These are phyloP conservation scores for Lichtheimia hyalospora DNA, from an alignment of 371 early-diverging fungal species.

Conservation along the genomic window DNA sequence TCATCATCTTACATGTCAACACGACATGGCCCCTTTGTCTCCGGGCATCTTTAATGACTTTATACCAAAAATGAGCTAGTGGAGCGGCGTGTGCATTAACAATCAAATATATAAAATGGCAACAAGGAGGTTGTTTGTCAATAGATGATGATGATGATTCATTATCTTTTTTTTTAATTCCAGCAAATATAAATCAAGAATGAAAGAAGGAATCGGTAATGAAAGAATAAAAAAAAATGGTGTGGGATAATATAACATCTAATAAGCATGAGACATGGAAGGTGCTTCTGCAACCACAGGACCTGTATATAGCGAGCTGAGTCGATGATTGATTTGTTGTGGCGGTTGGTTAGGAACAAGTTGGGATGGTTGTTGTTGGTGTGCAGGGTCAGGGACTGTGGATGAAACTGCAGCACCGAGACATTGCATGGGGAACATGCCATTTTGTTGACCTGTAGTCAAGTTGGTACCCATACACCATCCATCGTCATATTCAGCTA, in stretches of 20 bases:
- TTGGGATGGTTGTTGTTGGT: neutral
- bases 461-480: constrained; percentile 23
- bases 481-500: constrained; percentile 28
- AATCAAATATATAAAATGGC: too few relatives aligned
- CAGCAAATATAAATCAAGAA: too few relatives aligned
- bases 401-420: constrained; percentile 3
- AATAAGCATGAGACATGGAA: too few relatives aligned
- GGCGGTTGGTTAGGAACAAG: neutral
- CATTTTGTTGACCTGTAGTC: constrained; percentile 23
- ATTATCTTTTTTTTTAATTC: neutral
- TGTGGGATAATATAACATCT: too few relatives aligned
- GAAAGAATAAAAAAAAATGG: too few relatives aligned
- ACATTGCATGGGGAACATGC: constrained; percentile 61
- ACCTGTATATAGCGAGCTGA: neutral
- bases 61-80: too few relatives aligned
- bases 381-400: too few relatives aligned
- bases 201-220: too few relatives aligned
- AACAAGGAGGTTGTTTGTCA: too few relatives aligned
- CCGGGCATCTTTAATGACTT: neutral
- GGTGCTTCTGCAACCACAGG: too few relatives aligned
- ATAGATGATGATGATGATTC: neutral
- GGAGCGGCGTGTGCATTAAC: too few relatives aligned
- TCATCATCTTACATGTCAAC: too few relatives aligned
- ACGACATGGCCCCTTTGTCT: neutral
- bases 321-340: neutral